Evolutionary conservation across 1,284 basidiomycete genomes (phyloP).

Genomic region (Leucoagaricus sp.): DNA sequence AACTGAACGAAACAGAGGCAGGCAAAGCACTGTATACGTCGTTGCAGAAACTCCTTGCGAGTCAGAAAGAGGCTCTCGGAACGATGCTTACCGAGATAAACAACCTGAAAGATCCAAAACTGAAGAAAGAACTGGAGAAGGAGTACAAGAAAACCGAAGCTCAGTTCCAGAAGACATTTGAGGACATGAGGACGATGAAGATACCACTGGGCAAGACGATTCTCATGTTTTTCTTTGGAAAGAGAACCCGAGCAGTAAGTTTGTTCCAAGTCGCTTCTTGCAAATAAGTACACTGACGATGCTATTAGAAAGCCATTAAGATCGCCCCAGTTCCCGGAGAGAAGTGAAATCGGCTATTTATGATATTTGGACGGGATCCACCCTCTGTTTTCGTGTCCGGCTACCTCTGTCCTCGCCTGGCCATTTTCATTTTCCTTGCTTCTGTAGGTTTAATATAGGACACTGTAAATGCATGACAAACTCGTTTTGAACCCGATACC

Average conservation of each 20-base stretch:
- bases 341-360: constrained; percentile 31
- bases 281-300: neutral
- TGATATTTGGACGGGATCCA: too few relatives aligned
- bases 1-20: constrained; percentile 25
- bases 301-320: constrained; percentile 10
- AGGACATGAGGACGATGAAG: constrained; percentile 20
- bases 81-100: constrained; percentile 9
- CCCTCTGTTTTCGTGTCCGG: too few relatives aligned
- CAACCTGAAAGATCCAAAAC: constrained; percentile 12
- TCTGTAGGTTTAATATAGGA: too few relatives aligned
- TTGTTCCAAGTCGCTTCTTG: constrained; percentile 20
- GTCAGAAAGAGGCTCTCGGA: constrained; percentile 19
- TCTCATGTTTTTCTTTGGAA: constrained; percentile 15
- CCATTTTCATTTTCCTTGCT: too few relatives aligned
- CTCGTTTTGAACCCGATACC: too few relatives aligned
- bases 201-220: constrained; percentile 19
- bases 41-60: constrained; percentile 22
- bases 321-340: constrained; percentile 24
- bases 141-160: constrained; percentile 18
- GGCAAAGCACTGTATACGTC: constrained; percentile 21
- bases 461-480: too few relatives aligned
- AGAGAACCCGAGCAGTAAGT: constrained; percentile 14
- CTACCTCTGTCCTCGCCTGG: too few relatives aligned
- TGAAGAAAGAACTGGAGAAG: constrained; percentile 19
- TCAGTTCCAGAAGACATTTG: constrained; percentile 17